Percentiles rank a stretch among this genome's conserved stretches.
These are phyloP conservation scores for Glycine tomentella DNA, from an alignment of 306 rosid genomes.

Conservation along the genomic window DNA sequence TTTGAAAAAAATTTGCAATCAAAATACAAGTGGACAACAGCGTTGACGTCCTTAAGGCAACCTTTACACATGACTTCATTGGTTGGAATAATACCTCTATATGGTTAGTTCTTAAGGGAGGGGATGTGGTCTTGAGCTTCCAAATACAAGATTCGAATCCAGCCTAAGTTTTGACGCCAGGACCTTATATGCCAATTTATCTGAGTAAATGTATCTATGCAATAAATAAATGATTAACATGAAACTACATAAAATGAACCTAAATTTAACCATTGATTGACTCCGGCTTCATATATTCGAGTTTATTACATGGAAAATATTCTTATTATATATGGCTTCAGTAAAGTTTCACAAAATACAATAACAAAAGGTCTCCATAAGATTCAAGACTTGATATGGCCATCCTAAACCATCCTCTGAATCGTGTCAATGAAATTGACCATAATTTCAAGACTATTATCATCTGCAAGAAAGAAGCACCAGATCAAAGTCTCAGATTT, in stretches of 20 bases:
- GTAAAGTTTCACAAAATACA: neutral
- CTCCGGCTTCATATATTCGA: neutral
- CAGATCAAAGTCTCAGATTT: neutral
- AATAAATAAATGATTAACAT: neutral
- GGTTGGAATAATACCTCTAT: neutral
- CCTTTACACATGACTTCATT: neutral
- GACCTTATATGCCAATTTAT: neutral
- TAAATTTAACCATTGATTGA: neutral
- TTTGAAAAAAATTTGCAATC: neutral
- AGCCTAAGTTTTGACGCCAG: neutral
- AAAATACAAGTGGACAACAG: neutral
- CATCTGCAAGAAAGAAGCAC: constrained; percentile 41
- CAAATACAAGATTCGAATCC: neutral
- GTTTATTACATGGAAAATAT: neutral
- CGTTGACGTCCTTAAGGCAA: neutral
- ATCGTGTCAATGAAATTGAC: constrained; percentile 50
- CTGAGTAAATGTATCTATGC: neutral
- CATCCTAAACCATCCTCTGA: constrained; percentile 1
- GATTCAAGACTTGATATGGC: neutral
- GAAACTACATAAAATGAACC: neutral
- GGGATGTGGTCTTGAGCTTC: neutral
- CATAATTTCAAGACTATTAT: constrained; percentile 46
- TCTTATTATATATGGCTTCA: neutral
- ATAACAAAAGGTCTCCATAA: neutral
- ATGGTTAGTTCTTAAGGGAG: neutral